phyloP scores from a whole-genome alignment of 768 basidiomycete species.

The Hortiboletus flavorubellus region DNA sequence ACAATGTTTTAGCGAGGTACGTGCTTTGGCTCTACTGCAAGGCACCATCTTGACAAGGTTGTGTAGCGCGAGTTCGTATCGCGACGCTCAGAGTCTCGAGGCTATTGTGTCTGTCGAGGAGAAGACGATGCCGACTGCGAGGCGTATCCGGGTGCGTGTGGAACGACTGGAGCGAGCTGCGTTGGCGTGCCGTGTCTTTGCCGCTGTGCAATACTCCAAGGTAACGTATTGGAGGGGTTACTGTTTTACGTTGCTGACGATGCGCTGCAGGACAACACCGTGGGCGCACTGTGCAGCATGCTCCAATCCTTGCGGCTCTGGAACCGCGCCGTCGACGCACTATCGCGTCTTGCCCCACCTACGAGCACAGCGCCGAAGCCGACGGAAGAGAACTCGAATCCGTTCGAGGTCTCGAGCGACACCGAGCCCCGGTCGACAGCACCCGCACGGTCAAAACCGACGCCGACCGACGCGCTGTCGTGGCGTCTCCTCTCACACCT shows the following conservation, averaged over 20 bases:
- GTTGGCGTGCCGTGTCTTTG: conserved; percentile 65
- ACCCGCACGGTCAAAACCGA: conserved; percentile 9
- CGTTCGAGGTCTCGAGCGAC: conserved; percentile 49
- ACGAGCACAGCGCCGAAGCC: conserved; percentile 23
- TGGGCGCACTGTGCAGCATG: conserved; percentile 52
- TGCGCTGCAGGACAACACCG: conserved; percentile 53
- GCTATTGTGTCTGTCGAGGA: conserved; percentile 40
- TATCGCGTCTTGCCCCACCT: conserved; percentile 55
- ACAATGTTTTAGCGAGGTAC: conserved; percentile 61
- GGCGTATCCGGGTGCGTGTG: conserved; percentile 58
- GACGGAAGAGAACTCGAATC: conserved; percentile 42
- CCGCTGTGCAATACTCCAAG: conserved; percentile 62
- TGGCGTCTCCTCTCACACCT: conserved; percentile 79
- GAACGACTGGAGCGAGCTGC: conserved; percentile 66
- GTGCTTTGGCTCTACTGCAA: not conserved
- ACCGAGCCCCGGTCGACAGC: conserved; percentile 22
- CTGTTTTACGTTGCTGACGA: not conserved
- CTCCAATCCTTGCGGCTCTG: conserved; percentile 74
- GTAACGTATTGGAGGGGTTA: conserved; percentile 36
- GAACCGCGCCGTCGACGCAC: conserved; percentile 72
- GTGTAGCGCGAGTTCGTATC: conserved; percentile 49
- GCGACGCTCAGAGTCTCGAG: conserved; percentile 54
- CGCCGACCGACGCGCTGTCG: conserved; percentile 53
- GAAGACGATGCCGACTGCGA: conserved; percentile 46
- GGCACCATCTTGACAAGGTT: not conserved